A percentile compares a stretch with the other conserved stretches of the same genome.
Evolutionary conservation across 495 filamentous ascomycete genomes (phyloP).

Genomic region (Margaritispora aquatica): DNA sequence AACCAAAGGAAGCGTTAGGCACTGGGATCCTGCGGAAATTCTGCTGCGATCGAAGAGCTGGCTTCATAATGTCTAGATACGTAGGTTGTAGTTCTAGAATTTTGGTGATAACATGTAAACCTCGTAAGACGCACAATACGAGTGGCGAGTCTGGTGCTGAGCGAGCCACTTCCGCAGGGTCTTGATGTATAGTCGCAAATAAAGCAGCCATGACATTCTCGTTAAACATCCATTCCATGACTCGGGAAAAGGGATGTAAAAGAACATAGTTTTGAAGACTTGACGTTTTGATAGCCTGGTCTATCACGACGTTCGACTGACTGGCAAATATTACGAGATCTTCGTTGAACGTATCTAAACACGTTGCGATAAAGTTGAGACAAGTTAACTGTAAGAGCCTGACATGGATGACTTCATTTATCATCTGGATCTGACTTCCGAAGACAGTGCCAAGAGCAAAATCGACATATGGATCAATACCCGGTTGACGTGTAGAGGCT

Average conservation of each 20-base stretch:
- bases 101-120: conserved; percentile 72
- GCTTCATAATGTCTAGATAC: conserved; percentile 79
- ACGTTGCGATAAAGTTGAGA: conserved; percentile 68
- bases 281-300: conserved; percentile 62
- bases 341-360: conserved; percentile 83
- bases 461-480: conserved; percentile 89
- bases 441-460: conserved; percentile 76
- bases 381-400: conserved; percentile 68
- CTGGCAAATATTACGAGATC: conserved; percentile 78
- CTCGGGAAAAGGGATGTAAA: conserved; percentile 84
- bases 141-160: conserved; percentile 66
- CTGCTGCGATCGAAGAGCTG: conserved; percentile 52
- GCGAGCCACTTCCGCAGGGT: conserved; percentile 58
- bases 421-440: conserved; percentile 49
- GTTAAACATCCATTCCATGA: conserved; percentile 97
- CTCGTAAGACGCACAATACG: conserved; percentile 64
- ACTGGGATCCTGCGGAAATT: conserved; percentile 32
- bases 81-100: conserved; percentile 84
- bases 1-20: conserved; percentile 66
- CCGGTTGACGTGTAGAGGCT: conserved; percentile 68
- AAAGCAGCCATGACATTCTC: conserved; percentile 76
- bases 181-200: conserved; percentile 68
- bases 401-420: conserved; percentile 55
- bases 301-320: conserved; percentile 62
- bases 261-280: conserved; percentile 70